phyloP scores from a whole-genome alignment of 768 basidiomycete genomes.

The Tephrocybe sp. region DNA sequence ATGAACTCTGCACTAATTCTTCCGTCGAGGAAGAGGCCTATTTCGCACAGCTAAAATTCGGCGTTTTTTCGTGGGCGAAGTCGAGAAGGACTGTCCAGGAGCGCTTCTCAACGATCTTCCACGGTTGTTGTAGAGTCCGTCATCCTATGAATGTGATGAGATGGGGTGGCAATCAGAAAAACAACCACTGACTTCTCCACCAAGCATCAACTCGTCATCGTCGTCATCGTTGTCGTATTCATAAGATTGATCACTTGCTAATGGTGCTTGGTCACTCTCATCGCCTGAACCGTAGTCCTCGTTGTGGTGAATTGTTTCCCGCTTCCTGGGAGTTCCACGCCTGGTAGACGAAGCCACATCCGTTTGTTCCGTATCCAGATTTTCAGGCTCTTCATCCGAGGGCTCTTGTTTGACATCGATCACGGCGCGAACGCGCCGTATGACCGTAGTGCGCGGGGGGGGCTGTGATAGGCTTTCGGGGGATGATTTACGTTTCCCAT shows the following conservation, averaged over 20 bases:
- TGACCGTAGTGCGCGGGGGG: conserved; percentile 34
- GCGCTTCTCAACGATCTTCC: conserved; percentile 11
- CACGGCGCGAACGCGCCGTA: conserved; percentile 68
- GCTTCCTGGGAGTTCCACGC: conserved; percentile 6
- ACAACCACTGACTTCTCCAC: conserved; percentile 44
- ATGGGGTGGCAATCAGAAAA: not conserved
- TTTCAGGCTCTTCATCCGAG: conserved; percentile 20
- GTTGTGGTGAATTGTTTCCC: conserved; percentile 5
- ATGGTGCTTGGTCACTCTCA: conserved; percentile 3
- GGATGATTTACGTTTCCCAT: conserved; percentile 13
- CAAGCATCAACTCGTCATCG: conserved; percentile 64
- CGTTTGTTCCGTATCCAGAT: not conserved
- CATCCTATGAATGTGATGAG: conserved; percentile 28
- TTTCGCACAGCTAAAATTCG: conserved; percentile 19
- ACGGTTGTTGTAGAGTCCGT: conserved; percentile 32
- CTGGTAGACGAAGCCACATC: not conserved
- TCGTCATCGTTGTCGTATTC: conserved; percentile 41
- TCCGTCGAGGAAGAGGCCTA: conserved; percentile 12
- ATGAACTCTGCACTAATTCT: not conserved
- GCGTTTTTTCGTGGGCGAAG: conserved; percentile 36
- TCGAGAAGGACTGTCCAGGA: conserved; percentile 10
- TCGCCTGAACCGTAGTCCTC: conserved; percentile 10
- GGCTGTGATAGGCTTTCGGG: conserved; percentile 9
- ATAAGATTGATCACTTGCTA: conserved; percentile 7
- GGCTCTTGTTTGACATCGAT: conserved; percentile 68